Percentiles rank a stretch among this genome's conserved stretches.
Evolutionary conservation across 176 grass and related monocot species (phyloP).

Genomic region (Avena eriantha): DNA sequence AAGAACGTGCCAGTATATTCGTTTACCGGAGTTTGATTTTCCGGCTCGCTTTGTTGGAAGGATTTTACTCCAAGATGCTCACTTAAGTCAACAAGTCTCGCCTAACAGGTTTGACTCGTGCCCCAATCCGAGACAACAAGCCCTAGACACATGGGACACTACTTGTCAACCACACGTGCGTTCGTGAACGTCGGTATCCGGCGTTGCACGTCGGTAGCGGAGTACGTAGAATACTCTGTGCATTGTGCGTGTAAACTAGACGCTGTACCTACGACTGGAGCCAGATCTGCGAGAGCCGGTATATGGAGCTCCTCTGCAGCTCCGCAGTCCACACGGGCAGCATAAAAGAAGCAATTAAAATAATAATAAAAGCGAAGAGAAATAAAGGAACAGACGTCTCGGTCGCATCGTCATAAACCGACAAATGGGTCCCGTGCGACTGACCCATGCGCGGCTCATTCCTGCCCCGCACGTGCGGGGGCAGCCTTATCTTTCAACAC

Average conservation of each 20-base stretch:
- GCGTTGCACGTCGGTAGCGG: not conserved
- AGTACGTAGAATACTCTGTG: not conserved
- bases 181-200: not conserved
- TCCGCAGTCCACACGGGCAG: constrained; percentile 24
- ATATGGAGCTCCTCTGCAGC: not conserved
- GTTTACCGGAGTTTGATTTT: not conserved
- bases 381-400: constrained; percentile 4
- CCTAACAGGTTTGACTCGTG: not conserved
- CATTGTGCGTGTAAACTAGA: not conserved
- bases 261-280: not conserved
- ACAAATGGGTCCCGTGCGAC: constrained; percentile 28
- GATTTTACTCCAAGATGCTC: not conserved
- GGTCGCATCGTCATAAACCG: constrained; percentile 28
- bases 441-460: constrained; percentile 36
- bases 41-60: not conserved
- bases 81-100: not conserved
- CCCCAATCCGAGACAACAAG: not conserved
- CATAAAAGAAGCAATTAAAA: not conserved
- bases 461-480: constrained; percentile 49
- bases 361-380: not conserved
- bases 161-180: constrained; percentile 11
- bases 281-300: no score
- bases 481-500: constrained; percentile 48
- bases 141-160: not conserved
- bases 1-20: not conserved